Base-by-base conservation (phyloP, 345 rosid species). In the Pseudoturritis turrita region DNA sequence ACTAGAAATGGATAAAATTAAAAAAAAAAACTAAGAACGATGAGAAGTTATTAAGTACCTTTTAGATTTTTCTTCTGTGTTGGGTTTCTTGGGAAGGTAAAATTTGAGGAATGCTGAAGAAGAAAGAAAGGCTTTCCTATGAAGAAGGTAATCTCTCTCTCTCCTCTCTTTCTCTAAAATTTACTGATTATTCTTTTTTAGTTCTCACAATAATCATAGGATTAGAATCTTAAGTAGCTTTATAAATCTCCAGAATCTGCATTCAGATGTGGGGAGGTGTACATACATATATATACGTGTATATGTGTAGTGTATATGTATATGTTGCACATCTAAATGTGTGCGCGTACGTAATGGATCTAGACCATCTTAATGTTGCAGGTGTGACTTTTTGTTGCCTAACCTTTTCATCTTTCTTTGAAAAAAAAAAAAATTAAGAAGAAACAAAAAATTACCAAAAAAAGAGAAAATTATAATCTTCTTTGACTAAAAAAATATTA, bases 381-480 rank as follows among this genome's bases (percentile, higher is more conserved):
- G 78, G 69, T 67, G 73, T 67, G 68, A 74, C 78, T 74, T 74
- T 74, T 74, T 74, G 67, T 43, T 74, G 73, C 73, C 73, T 74
- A 50, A 74, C 68, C 73, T 74, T 74, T 60, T 40, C 68, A 65
- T 65, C 72, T 65, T 65, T 73, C 28, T 45, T 44, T 25, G 4
- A 0, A 6, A 10, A 10, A 14, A 1, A 56, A 25, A 25, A 14
- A 37, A 26, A 50, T 57, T n/a, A 46, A 14, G 64, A 31, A 31
- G 33, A 39, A 40, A 46, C 25, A 10, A 28, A 18, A 23, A 14
- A 4, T 41, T 41, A 31, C 65, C 29, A 41, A 10, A 41, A 5
- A 10, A 39, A 43, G 23, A 60, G 18, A 60, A 3, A 33, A 9
- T n/a, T 15, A 25, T 46, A 2, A 46, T 63, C 49, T 65, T 65